Conservation (phyloP, 169 alveolate species). For the Perkinsus chesapeaki region DNA sequence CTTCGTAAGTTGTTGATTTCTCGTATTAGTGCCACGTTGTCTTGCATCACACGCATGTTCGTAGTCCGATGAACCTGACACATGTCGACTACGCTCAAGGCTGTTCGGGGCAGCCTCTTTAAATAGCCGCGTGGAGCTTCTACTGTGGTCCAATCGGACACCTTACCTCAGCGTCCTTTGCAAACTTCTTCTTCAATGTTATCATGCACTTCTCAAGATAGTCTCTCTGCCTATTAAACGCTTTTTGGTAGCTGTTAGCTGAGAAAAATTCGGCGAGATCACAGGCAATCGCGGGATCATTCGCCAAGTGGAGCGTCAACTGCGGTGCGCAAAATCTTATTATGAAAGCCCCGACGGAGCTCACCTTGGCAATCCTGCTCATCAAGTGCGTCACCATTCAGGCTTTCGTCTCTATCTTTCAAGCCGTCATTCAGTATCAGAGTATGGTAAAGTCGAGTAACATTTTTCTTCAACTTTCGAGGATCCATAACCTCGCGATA, state of each 20-base stretch:
- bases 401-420: background rate
- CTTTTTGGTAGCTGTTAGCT: conserved; percentile 31
- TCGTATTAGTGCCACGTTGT: conserved; percentile 64
- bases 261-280: too few relatives aligned
- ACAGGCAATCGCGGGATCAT: background rate
- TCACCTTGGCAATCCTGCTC: background rate
- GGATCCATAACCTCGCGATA: background rate
- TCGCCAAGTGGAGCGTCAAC: background rate
- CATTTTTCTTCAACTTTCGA: background rate
- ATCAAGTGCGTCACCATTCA: background rate
- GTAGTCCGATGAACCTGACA: conserved; percentile 62
- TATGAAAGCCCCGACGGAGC: background rate
- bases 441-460: background rate
- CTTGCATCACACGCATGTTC: conserved; percentile 60
- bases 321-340: background rate
- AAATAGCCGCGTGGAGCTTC: too few relatives aligned
- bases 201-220: conserved; percentile 69
- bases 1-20: conserved; percentile 75
- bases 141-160: background rate
- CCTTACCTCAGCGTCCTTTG: conserved; percentile 38
- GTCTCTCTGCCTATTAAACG: conserved; percentile 53
- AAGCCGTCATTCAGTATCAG: background rate
- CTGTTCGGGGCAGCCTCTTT: too few relatives aligned
- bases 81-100: background rate
- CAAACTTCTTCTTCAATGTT: conserved; percentile 59